A percentile compares a stretch with the other conserved stretches of the same genome.
Evolutionary conservation across 202 grass and related monocot genomes (phyloP).

Genomic region (Sporobolus alterniflorus): DNA sequence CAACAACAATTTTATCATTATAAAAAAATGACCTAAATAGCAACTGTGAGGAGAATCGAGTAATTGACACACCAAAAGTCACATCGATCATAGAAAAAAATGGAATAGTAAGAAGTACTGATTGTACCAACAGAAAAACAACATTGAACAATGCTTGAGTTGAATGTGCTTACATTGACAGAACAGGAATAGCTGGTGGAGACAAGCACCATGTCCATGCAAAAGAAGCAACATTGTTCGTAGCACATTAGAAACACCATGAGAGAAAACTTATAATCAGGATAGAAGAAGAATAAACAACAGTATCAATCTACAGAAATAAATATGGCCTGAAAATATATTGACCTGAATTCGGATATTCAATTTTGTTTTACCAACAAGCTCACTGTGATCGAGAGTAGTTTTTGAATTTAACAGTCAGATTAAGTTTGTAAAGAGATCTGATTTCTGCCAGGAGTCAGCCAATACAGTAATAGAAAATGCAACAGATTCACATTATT

Average conservation of each 20-base stretch:
- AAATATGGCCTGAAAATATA: background rate
- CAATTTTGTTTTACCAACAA: background rate
- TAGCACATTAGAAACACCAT: background rate
- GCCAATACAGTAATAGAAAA: background rate
- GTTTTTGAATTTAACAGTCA: background rate
- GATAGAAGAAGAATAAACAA: background rate
- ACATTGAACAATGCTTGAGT: constrained; percentile 19
- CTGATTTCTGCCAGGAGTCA: background rate
- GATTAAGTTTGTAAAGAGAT: background rate
- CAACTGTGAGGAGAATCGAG: background rate
- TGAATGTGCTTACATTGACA: constrained; percentile 88
- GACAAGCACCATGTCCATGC: constrained; percentile 54
- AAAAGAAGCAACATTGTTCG: constrained; percentile 39
- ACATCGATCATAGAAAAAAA: background rate
- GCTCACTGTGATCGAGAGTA: background rate
- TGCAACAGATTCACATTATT: background rate
- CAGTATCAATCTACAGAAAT: background rate
- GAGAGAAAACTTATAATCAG: background rate
- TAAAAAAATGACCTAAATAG: constrained; percentile 1
- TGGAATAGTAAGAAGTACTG: background rate
- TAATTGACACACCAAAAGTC: background rate
- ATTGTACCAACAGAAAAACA: background rate
- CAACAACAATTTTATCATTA: background rate
- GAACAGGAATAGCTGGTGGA: constrained; percentile 94
- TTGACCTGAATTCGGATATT: background rate